Evolutionary conservation across 2,329 filamentous ascomycete species (phyloP).

Genomic region (Fusarium temperatum): DNA sequence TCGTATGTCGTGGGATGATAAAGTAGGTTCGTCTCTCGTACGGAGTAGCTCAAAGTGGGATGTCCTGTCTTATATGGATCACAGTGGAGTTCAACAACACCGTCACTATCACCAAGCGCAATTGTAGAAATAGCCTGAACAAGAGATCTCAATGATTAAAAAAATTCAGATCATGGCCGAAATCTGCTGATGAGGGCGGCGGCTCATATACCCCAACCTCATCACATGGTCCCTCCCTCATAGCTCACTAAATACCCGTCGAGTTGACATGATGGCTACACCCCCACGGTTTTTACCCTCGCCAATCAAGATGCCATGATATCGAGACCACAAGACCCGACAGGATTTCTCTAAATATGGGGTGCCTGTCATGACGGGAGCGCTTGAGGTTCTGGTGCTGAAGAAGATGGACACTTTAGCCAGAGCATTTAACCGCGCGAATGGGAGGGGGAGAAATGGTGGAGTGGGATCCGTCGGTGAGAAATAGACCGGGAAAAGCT

Average conservation of each 20-base stretch:
- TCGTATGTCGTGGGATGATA: conserved; percentile 2
- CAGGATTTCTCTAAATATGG: conserved; percentile 7
- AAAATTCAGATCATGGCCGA: conserved; percentile 11
- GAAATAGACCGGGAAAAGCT: conserved; percentile 19
- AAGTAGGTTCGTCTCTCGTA: conserved; percentile 1
- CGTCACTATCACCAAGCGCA: not conserved
- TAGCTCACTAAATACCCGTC: not conserved
- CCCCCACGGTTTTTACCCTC: conserved; percentile 33
- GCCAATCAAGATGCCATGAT: conserved; percentile 29
- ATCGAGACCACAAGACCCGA: conserved; percentile 6
- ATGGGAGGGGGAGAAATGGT: not conserved
- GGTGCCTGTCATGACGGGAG: conserved; percentile 33
- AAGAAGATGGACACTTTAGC: conserved; percentile 2
- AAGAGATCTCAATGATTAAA: not conserved
- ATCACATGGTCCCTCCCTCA: conserved; percentile 19
- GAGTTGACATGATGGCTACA: conserved; percentile 3
- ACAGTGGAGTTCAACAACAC: conserved; percentile 21
- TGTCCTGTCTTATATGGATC: conserved; percentile 35
- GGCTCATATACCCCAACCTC: conserved; percentile 35
- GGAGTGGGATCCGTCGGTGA: conserved; percentile 28
- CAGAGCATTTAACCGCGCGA: conserved; percentile 32
- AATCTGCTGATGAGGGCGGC: conserved; percentile 37
- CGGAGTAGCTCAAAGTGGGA: conserved; percentile 4
- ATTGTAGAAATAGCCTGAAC: conserved; percentile 20
- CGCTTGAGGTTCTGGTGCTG: conserved; percentile 15